phyloP scores from a whole-genome alignment of 1,284 basidiomycete genomes.

The Bjerkandera adusta region DNA sequence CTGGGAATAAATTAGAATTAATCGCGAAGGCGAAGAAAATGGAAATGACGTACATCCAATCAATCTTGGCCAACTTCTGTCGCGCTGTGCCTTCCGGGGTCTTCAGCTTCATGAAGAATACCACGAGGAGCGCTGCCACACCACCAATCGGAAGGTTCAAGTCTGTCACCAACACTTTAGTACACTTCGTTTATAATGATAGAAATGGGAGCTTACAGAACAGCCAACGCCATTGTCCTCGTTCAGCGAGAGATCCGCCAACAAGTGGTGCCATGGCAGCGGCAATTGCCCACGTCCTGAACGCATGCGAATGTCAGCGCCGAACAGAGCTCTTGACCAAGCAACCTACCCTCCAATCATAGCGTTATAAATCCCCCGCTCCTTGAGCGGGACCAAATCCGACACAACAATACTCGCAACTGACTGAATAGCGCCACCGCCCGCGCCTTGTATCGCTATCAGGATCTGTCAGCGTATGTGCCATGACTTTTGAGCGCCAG shows the following conservation, averaged over 20 bases:
- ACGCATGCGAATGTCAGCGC: too few species aligned
- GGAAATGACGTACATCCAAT: slow-evolving; percentile 37
- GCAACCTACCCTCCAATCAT: slow-evolving; percentile 18
- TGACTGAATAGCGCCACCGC: slow-evolving; percentile 1
- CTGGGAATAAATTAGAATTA: slow-evolving; percentile 34
- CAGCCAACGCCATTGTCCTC: slow-evolving; percentile 17
- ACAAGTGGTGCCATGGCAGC: slow-evolving; percentile 22
- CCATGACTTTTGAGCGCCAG: background rate
- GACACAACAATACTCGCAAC: slow-evolving; percentile 18
- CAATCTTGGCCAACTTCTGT: slow-evolving; percentile 34
- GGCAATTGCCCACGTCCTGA: slow-evolving; percentile 34
- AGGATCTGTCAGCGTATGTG: background rate
- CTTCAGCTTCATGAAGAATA: slow-evolving; percentile 37
- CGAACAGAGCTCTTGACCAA: background rate
- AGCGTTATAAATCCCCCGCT: slow-evolving; percentile 19
- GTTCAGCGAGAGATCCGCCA: slow-evolving; percentile 7
- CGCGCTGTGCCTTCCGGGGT: slow-evolving; percentile 33
- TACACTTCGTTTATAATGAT: background rate
- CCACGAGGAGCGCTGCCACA: slow-evolving; percentile 29
- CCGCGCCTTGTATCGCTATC: slow-evolving; percentile 8
- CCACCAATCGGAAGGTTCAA: slow-evolving; percentile 17
- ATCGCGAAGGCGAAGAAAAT: background rate
- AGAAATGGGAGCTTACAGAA: slow-evolving; percentile 13
- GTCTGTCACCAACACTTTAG: slow-evolving; percentile 19
- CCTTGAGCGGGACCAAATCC: slow-evolving; percentile 19